These are phyloP conservation scores for Coemansia sp. DNA, from an alignment of 192 early-diverging fungal species.

Conservation along the genomic window DNA sequence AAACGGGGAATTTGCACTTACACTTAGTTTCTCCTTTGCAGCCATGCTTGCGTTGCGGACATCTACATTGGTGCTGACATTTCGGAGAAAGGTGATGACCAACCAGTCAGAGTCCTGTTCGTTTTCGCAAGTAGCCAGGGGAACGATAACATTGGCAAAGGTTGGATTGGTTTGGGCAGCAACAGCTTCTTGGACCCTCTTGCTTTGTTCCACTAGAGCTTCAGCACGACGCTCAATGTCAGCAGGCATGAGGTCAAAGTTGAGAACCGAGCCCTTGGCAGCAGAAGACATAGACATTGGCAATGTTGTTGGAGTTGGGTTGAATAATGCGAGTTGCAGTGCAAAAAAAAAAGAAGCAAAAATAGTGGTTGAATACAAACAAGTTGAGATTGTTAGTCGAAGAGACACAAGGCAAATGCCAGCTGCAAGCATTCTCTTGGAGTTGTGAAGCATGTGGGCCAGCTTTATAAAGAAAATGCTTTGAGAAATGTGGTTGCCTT, in stretches of 20 bases:
- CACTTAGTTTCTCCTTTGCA: conserved; percentile 54
- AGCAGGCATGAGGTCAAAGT: not conserved
- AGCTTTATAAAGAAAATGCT: not conserved
- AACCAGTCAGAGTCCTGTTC: conserved; percentile 14
- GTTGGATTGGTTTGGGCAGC: conserved; percentile 29
- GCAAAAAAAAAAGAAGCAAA: not conserved
- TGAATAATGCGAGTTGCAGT: not conserved
- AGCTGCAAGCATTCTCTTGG: too few relatives aligned
- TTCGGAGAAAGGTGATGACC: conserved; percentile 33
- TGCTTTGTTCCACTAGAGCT: conserved; percentile 16
- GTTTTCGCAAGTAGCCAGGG: conserved; percentile 37
- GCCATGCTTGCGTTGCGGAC: conserved; percentile 66
- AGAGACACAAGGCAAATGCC: not conserved
- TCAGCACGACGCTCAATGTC: not conserved
- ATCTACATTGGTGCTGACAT: conserved; percentile 54
- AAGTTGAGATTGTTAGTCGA: not conserved
- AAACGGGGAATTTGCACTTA: not conserved
- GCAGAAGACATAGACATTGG: not conserved
- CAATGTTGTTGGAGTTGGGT: not conserved
- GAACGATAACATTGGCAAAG: conserved; percentile 36
- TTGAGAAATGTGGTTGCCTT: not conserved
- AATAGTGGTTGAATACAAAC: too few relatives aligned
- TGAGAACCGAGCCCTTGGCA: not conserved
- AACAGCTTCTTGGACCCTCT: conserved; percentile 23
- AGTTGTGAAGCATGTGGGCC: too few relatives aligned